A percentile compares a stretch with the other conserved stretches of the same genome.
Evolutionary conservation across 1,139 yeast genomes (phyloP).

Genomic region (Sugiyamaella japonica): DNA sequence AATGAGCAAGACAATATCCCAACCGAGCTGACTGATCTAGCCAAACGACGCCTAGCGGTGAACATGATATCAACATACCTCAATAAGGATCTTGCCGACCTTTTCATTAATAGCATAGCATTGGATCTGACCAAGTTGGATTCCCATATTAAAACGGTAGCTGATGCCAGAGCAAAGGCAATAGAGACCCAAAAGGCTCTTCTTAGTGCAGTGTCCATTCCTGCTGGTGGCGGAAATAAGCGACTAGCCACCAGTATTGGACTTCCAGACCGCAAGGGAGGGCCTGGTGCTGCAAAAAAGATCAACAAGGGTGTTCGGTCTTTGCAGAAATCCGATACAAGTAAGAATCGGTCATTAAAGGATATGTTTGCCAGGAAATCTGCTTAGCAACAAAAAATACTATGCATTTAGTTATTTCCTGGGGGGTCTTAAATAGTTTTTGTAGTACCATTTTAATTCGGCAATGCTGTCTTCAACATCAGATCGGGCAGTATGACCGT

Average conservation of each 20-base stretch:
- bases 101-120: conserved; percentile 24
- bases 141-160: conserved; percentile 23
- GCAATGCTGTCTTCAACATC: conserved; percentile 88
- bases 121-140: conserved; percentile 31
- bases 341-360: conserved; percentile 28
- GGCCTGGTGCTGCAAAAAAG: conserved; percentile 8
- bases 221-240: not conserved
- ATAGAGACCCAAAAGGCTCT: conserved; percentile 26
- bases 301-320: conserved; percentile 18
- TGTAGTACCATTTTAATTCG: conserved; percentile 76
- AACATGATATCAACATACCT: conserved; percentile 37
- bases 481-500: conserved; percentile 78
- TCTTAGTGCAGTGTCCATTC: conserved; percentile 3
- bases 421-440: conserved; percentile 49
- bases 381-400: not conserved
- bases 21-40: conserved; percentile 29
- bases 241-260: not conserved
- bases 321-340: conserved; percentile 23
- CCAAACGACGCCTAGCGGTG: conserved; percentile 33
- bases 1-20: conserved; percentile 27
- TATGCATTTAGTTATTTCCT: not conserved
- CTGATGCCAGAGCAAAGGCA: conserved; percentile 25
- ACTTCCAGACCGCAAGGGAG: conserved; percentile 8
- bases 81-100: conserved; percentile 23
- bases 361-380: conserved; percentile 32